phyloP scores from a whole-genome alignment of 2,329 filamentous ascomycete genomes.

The Ophiostoma himal-ulmi region DNA sequence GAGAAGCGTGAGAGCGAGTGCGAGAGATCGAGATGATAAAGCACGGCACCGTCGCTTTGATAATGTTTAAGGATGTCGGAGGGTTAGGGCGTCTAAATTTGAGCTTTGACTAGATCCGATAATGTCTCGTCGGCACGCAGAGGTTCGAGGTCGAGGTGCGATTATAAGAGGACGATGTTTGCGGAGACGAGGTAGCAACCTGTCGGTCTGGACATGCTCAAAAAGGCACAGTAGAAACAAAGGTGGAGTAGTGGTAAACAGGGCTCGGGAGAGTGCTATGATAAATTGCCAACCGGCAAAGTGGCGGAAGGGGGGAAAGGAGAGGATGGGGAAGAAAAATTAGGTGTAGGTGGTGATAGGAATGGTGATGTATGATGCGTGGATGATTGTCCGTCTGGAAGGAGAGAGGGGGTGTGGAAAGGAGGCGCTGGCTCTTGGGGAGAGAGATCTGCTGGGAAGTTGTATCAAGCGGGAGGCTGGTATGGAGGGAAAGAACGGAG shows the following conservation, averaged over 20 bases:
- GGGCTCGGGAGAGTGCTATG: neutral
- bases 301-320: neutral
- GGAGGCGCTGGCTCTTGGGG: constrained; percentile 8
- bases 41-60: neutral
- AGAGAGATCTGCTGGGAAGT: constrained; percentile 8
- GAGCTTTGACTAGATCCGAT: neutral
- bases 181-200: neutral
- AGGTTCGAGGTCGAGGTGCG: neutral
- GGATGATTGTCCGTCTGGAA: neutral
- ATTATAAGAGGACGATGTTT: neutral
- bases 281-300: neutral
- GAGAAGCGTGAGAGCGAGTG: neutral
- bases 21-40: neutral
- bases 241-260: neutral
- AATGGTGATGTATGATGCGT: constrained; percentile 13
- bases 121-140: neutral
- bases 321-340: neutral
- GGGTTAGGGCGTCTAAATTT: neutral
- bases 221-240: neutral
- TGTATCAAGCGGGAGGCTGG: neutral
- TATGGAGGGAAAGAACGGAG: constrained; percentile 6
- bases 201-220: constrained; percentile 20
- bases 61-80: neutral
- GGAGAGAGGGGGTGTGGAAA: neutral
- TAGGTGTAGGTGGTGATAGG: constrained; percentile 1